These are phyloP conservation scores for Spinacia oleracea DNA, from an alignment of 179 eudicot genomes.

Conservation along the genomic window DNA sequence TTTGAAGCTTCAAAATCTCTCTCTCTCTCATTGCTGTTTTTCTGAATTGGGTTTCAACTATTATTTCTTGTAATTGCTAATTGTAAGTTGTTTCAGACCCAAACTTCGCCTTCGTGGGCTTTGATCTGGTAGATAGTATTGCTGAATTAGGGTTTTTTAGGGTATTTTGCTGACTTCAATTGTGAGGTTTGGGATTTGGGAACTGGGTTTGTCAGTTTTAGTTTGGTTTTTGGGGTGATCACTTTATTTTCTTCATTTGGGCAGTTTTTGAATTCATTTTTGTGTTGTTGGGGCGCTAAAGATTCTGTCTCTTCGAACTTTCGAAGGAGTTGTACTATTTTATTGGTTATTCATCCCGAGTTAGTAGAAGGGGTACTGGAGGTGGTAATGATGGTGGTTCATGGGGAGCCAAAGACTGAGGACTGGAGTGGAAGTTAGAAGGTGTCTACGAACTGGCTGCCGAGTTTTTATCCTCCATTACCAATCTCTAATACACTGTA, in stretches of 20 bases:
- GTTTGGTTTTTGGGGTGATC: constrained; percentile 16
- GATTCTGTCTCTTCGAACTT: not conserved
- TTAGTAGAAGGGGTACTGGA: constrained; percentile 2
- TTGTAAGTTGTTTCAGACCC: constrained; percentile 7
- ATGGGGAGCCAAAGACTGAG: constrained; percentile 22
- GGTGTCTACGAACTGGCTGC: constrained; percentile 8
- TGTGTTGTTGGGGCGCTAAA: constrained; percentile 10
- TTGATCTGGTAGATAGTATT: constrained; percentile 24
- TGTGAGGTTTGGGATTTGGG: constrained; percentile 2
- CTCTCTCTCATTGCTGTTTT: not conserved
- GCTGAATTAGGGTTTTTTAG: constrained; percentile 18
- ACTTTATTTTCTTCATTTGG: constrained; percentile 15
- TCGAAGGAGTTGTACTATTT: constrained; percentile 3
- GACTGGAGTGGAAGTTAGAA: constrained; percentile 4
- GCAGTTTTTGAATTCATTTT: constrained; percentile 12
- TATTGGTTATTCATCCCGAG: not conserved
- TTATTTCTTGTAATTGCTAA: not conserved
- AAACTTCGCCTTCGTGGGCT: constrained; percentile 14
- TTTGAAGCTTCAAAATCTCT: constrained; percentile 9
- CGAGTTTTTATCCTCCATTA: constrained; percentile 10
- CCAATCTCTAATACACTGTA: constrained; percentile 26
- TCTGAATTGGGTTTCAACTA: constrained; percentile 6
- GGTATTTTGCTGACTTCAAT: constrained; percentile 13
- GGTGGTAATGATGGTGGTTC: constrained; percentile 28
- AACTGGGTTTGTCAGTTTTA: not conserved